phyloP scores from a whole-genome alignment of 495 filamentous ascomycete genomes.

The Xylaria acuta region DNA sequence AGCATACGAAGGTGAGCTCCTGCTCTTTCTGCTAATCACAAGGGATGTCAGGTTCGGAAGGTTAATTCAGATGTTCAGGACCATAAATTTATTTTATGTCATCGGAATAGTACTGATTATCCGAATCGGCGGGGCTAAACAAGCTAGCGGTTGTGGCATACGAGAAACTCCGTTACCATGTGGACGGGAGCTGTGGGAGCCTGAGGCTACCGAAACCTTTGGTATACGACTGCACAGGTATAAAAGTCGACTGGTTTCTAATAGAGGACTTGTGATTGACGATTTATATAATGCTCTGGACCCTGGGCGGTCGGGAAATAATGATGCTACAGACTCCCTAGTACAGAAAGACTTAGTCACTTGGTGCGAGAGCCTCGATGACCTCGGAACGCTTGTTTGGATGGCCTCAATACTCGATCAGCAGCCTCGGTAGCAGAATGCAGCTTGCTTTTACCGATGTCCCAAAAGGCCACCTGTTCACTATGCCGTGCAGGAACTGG shows the following conservation, averaged over 20 bases:
- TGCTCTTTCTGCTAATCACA: neutral
- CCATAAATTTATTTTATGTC: neutral
- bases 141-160: neutral
- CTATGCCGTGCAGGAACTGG: neutral
- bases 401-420: constrained; percentile 7
- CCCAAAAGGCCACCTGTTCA: neutral
- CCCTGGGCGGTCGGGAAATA: neutral
- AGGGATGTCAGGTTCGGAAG: neutral
- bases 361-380: constrained; percentile 19
- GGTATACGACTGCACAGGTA: constrained; percentile 11
- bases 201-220: constrained; percentile 7
- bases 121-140: neutral
- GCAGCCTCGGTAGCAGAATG: neutral
- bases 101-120: neutral
- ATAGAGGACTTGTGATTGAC: neutral
- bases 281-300: neutral
- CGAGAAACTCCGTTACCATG: neutral
- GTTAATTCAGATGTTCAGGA: neutral
- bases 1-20: constrained; percentile 7
- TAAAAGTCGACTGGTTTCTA: neutral
- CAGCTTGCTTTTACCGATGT: neutral
- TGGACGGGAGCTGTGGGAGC: constrained; percentile 12
- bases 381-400: constrained; percentile 18
- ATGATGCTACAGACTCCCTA: neutral
- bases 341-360: constrained; percentile 5